Percentiles rank a stretch among this genome's conserved stretches.
phyloP scores from a whole-genome alignment of 768 basidiomycete genomes.

The Russula earlei region DNA sequence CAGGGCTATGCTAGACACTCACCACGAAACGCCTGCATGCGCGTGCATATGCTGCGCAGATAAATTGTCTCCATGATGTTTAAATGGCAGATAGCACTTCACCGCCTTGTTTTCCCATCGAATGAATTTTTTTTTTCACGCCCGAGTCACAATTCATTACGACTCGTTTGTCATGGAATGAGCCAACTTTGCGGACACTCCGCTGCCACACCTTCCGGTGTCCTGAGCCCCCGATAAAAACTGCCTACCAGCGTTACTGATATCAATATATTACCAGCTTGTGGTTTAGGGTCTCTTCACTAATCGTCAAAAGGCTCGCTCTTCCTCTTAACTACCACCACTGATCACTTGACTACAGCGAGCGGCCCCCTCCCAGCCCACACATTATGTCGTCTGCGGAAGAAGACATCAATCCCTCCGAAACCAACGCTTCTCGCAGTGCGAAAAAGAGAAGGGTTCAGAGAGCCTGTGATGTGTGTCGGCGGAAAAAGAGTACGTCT shows the following conservation, averaged over 20 bases:
- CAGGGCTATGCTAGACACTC: not conserved
- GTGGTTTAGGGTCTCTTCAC: slow-evolving; percentile 8
- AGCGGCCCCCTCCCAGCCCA: not conserved
- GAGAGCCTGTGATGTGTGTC: slow-evolving; percentile 74
- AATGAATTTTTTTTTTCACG: slow-evolving; percentile 8
- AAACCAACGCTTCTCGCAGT: slow-evolving; percentile 28
- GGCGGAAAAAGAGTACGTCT: slow-evolving; percentile 69
- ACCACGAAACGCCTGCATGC: no score
- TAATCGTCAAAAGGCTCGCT: not conserved
- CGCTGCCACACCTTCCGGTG: slow-evolving; percentile 6
- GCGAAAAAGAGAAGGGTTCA: slow-evolving; percentile 65
- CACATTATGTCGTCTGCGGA: slow-evolving; percentile 53
- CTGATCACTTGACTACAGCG: not conserved
- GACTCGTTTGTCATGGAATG: not conserved
- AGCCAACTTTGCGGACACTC: not conserved
- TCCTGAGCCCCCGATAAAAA: not conserved
- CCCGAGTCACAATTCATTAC: not conserved
- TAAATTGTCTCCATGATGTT: no score
- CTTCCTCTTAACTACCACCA: not conserved
- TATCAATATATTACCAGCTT: not conserved
- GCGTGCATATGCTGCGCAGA: not conserved
- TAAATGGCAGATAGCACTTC: not conserved
- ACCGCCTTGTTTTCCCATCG: not conserved
- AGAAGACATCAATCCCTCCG: slow-evolving; percentile 47
- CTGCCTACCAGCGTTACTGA: no score